Conservation (phyloP, 1,284 basidiomycete species). For the Termitomyces sp. region DNA sequence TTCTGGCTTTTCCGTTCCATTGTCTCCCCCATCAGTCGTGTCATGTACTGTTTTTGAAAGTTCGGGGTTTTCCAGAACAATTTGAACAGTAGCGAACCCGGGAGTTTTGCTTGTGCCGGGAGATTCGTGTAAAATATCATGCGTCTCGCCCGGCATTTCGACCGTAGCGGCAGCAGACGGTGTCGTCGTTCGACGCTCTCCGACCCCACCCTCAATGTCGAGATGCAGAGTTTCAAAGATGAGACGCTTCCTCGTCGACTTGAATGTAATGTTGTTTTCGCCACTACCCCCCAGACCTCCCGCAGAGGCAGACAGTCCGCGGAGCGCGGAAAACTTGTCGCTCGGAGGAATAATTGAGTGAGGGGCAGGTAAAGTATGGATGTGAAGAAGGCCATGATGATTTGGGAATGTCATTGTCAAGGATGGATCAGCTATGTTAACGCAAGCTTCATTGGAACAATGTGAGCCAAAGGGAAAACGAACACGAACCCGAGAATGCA, state of each 20-base stretch:
- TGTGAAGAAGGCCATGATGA: conserved; percentile 78
- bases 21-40: conserved; percentile 7
- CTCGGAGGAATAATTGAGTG: conserved; percentile 68
- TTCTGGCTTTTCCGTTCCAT: conserved; percentile 13
- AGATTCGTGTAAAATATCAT: conserved; percentile 10
- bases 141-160: conserved; percentile 13
- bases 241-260: conserved; percentile 82
- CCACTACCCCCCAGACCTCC: conserved; percentile 51
- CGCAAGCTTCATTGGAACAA: not conserved
- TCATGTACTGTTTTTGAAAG: conserved; percentile 1
- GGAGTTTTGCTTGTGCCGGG: conserved; percentile 1
- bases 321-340: conserved; percentile 71
- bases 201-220: conserved; percentile 88
- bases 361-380: conserved; percentile 68
- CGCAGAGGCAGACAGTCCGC: conserved; percentile 60
- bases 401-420: conserved; percentile 68
- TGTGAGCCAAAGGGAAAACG: not conserved
- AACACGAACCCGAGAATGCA: conserved; percentile 71
- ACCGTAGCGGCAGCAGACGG: conserved; percentile 22
- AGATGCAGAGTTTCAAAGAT: conserved; percentile 92
- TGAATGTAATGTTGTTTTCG: conserved; percentile 96
- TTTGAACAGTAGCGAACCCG: conserved; percentile 21
- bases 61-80: conserved; percentile 19
- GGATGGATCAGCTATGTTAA: conserved; percentile 55
- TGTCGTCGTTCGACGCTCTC: conserved; percentile 79